phyloP scores from a whole-genome alignment of 495 filamentous ascomycete genomes.

The Chaetomium fimeti region DNA sequence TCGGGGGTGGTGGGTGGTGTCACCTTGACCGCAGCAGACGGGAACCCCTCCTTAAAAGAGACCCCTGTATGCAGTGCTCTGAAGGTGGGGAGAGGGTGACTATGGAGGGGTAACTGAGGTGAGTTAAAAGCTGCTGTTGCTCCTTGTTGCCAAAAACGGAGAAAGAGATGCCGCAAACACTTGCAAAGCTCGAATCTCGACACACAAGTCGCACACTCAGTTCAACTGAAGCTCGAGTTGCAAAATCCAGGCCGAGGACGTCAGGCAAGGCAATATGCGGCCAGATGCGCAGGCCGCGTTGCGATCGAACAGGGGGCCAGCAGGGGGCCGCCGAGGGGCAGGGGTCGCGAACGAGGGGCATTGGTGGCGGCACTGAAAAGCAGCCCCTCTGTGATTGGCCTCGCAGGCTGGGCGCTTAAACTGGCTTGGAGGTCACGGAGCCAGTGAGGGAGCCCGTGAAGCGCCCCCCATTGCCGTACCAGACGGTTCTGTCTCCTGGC shows the following conservation, averaged over 20 bases:
- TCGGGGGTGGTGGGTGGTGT: neutral
- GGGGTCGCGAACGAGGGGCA: conserved; percentile 13
- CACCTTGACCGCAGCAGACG: neutral
- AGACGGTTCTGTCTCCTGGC: conserved; percentile 22
- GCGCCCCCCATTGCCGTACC: conserved; percentile 27
- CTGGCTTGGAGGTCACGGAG: conserved; percentile 24
- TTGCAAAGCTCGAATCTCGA: neutral
- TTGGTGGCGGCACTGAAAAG: conserved; percentile 26
- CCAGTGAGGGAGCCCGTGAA: conserved; percentile 32
- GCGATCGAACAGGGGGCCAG: conserved; percentile 18
- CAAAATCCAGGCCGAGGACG: conserved; percentile 2
- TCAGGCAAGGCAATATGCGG: conserved; percentile 41
- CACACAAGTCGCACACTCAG: neutral
- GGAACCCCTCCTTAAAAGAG: conserved; percentile 2
- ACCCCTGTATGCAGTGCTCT: no score
- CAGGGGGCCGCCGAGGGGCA: conserved; percentile 6
- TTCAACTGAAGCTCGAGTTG: conserved; percentile 11
- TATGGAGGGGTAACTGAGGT: neutral
- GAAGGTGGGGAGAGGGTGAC: neutral
- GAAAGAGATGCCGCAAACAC: neutral
- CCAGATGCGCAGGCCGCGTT: conserved; percentile 37
- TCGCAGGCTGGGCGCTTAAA: conserved; percentile 36
- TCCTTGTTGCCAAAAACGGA: conserved; percentile 2
- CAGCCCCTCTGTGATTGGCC: conserved; percentile 35
- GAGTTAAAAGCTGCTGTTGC: no score